Evolutionary conservation across 805 yeast species (phyloP).

Genomic region (Candida piceae): DNA sequence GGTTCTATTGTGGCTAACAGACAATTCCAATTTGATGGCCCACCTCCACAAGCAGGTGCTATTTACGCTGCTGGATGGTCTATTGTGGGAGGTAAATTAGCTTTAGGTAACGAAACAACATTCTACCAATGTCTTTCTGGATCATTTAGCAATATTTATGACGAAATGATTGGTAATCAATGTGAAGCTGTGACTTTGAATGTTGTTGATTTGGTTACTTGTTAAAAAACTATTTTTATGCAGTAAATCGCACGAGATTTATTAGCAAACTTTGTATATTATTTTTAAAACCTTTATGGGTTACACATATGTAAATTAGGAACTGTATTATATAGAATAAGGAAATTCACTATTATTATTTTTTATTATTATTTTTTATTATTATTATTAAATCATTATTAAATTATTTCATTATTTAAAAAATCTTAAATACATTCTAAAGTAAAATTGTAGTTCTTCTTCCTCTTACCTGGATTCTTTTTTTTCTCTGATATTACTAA

Average conservation of each 20-base stretch:
- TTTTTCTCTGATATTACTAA: too few species aligned
- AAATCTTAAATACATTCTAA: too few species aligned
- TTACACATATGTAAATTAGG: background rate
- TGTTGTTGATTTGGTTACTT: constrained; percentile 52
- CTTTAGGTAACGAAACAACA: constrained; percentile 53
- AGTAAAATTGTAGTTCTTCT: too few species aligned
- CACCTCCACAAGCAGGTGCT: constrained; percentile 78
- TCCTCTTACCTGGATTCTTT: too few species aligned
- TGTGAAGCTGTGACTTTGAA: constrained; percentile 60
- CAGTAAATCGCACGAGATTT: too few species aligned
- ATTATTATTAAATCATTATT: too few species aligned
- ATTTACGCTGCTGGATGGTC: constrained; percentile 64
- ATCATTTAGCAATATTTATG: constrained; percentile 73
- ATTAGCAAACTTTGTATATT: too few species aligned
- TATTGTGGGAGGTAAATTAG: constrained; percentile 54
- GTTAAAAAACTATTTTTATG: too few species aligned
- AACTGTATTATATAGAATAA: background rate
- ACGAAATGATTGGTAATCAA: constrained; percentile 53
- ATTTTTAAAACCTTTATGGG: too few species aligned
- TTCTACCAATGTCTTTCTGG: constrained; percentile 78
- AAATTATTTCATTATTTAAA: too few species aligned
- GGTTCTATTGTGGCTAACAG: constrained; percentile 79
- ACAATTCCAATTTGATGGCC: constrained; percentile 78
- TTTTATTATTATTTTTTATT: too few species aligned
- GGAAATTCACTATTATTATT: background rate